phyloP scores from a whole-genome alignment of 306 rosid species.

The Corylus americana region DNA sequence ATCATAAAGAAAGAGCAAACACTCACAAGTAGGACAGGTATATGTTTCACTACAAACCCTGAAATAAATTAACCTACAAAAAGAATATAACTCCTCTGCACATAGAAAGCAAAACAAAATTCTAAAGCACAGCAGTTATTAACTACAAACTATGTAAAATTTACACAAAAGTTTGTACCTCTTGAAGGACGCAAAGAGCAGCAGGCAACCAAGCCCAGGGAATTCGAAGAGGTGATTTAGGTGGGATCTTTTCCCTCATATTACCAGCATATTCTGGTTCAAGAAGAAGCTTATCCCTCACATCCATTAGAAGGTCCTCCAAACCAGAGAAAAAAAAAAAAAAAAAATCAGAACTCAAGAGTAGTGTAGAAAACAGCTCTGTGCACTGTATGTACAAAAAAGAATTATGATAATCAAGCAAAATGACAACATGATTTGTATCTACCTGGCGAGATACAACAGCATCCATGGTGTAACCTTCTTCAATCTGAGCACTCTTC shows the following conservation, averaged over 20 bases:
- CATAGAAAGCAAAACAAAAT: background rate
- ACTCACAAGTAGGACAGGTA: conserved; percentile 14
- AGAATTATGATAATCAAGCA: conserved; percentile 1
- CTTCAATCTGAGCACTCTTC: conserved; percentile 81
- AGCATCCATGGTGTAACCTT: conserved; percentile 77
- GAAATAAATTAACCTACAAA: background rate
- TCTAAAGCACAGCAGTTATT: background rate
- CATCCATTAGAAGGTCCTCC: conserved; percentile 88
- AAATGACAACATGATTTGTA: background rate
- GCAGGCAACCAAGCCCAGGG: conserved; percentile 93
- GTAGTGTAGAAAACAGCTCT: background rate
- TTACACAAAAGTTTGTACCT: conserved; percentile 47
- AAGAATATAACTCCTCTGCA: conserved; percentile 6
- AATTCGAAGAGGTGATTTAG: conserved; percentile 73
- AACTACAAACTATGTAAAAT: background rate
- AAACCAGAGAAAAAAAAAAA: conserved; percentile 18
- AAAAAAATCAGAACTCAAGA: background rate
- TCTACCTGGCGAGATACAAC: conserved; percentile 80
- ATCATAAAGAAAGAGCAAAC: conserved; percentile 9
- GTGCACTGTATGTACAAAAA: background rate
- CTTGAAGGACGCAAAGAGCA: conserved; percentile 96
- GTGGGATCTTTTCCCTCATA: conserved; percentile 75
- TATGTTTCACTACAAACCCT: background rate
- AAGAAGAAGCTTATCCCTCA: conserved; percentile 95
- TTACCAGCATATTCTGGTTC: conserved; percentile 94